These are phyloP conservation scores for Dactylellina drechsleri DNA, from an alignment of 2,329 filamentous ascomycete genomes.

Conservation along the genomic window DNA sequence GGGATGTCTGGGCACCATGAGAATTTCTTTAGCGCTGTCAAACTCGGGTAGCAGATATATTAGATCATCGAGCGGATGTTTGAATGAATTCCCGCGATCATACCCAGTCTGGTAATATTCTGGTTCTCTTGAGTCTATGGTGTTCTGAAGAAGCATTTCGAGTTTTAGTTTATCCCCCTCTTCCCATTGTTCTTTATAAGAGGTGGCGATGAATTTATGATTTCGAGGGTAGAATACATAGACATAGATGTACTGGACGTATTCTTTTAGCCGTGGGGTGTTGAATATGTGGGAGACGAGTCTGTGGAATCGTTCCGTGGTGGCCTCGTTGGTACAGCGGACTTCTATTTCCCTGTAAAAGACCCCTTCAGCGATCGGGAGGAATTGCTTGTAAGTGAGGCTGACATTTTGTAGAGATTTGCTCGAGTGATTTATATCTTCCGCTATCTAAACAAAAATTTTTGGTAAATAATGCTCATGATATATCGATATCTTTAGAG, in stretches of 20 bases:
- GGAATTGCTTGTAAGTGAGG: not conserved
- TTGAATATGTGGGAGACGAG: not conserved
- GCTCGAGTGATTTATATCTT: not conserved
- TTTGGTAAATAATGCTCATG: too few species aligned
- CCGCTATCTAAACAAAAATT: not conserved
- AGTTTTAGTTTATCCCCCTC: too few species aligned
- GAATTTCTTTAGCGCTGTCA: not conserved
- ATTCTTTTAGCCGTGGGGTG: not conserved
- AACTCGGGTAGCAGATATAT: not conserved
- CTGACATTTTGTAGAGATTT: not conserved
- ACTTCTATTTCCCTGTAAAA: not conserved
- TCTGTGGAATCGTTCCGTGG: not conserved
- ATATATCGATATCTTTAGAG: too few species aligned
- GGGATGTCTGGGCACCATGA: not conserved
- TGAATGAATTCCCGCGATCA: not conserved
- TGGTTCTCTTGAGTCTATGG: too few species aligned
- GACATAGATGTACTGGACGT: constrained; percentile 1
- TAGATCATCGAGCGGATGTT: not conserved
- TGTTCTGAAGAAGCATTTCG: too few species aligned
- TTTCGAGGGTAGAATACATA: not conserved
- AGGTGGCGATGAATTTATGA: not conserved
- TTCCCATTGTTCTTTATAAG: too few species aligned
- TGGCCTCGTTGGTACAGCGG: not conserved
- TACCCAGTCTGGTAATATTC: too few species aligned
- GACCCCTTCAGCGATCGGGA: not conserved